These are phyloP conservation scores for Blastobotrys buckinghamii DNA, from an alignment of 1,139 yeast genomes.

Conservation along the genomic window DNA sequence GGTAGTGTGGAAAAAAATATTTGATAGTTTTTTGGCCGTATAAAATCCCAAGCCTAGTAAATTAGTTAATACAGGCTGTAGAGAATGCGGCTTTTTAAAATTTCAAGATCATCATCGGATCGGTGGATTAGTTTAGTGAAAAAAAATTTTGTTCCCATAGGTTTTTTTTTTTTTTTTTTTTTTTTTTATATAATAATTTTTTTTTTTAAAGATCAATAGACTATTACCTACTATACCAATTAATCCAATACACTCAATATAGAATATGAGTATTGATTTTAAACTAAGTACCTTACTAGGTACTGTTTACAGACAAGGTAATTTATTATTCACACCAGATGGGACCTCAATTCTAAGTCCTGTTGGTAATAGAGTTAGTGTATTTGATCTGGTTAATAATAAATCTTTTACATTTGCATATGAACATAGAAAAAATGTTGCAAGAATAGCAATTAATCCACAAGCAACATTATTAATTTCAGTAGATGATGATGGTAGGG, in stretches of 20 bases:
- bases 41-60: too few relatives aligned
- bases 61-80: too few relatives aligned
- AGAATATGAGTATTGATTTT: constrained; percentile 27
- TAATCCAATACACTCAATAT: background rate
- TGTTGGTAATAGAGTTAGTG: constrained; percentile 88
- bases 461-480: constrained; percentile 79
- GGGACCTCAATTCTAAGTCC: constrained; percentile 83
- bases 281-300: constrained; percentile 82
- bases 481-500: constrained; percentile 86
- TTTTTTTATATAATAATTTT: too few relatives aligned
- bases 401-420: constrained; percentile 85
- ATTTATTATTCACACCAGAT: constrained; percentile 78
- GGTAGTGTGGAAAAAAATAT: too few relatives aligned
- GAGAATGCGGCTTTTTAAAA: too few relatives aligned
- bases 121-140: too few relatives aligned
- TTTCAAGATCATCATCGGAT: too few relatives aligned
- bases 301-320: constrained; percentile 90
- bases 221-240: too few relatives aligned
- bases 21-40: too few relatives aligned
- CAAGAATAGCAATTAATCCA: constrained; percentile 72
- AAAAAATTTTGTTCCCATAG: too few relatives aligned
- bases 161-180: too few relatives aligned
- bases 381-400: constrained; percentile 71
- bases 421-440: constrained; percentile 84
- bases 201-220: background rate